A percentile compares a stretch with the other conserved stretches of the same genome.
Conservation (phyloP, 345 rosid genomes). For the Syzygium grande region DNA sequence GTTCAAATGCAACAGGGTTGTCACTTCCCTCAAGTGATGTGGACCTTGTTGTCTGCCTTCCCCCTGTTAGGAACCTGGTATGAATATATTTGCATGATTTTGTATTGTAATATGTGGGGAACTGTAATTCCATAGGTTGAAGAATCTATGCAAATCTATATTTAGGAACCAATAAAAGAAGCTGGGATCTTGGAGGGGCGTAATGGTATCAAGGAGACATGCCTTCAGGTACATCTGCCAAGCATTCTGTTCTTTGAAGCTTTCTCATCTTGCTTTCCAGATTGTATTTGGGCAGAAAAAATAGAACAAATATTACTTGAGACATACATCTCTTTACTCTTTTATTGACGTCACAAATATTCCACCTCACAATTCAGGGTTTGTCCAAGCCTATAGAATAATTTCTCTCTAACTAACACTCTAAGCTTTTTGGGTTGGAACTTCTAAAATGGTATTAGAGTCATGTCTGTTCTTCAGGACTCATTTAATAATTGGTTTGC, state of each 20-base stretch:
- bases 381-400: background rate
- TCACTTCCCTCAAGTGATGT: constrained; percentile 97
- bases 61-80: constrained; percentile 98
- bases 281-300: background rate
- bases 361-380: background rate
- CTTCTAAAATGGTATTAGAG: background rate
- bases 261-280: background rate
- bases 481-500: background rate
- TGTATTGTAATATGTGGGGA: background rate
- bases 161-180: constrained; percentile 97
- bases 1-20: constrained; percentile 93
- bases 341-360: background rate
- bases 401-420: background rate
- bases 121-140: background rate
- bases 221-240: constrained; percentile 70
- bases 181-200: constrained; percentile 99
- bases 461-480: background rate
- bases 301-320: background rate
- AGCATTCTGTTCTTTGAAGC: background rate
- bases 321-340: background rate
- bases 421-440: background rate
- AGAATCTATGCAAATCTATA: constrained; percentile 13
- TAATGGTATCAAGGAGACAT: constrained; percentile 98
- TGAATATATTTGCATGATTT: constrained; percentile 10
- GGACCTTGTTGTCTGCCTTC: constrained; percentile 96